Conservation (phyloP, 2,329 filamentous ascomycete genomes). For the Xylaria sp. region DNA sequence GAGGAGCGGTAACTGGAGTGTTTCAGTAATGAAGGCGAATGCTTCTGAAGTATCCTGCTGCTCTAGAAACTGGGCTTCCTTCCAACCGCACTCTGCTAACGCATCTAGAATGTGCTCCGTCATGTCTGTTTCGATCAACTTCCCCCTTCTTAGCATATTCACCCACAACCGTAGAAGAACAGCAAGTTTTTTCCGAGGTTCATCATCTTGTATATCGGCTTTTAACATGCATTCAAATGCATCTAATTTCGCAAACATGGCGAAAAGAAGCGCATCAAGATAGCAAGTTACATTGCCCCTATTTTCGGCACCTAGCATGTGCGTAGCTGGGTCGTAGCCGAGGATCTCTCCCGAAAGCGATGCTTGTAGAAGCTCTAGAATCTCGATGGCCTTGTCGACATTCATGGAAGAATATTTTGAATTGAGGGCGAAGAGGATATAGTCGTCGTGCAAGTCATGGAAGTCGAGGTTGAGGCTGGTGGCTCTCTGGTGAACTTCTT, state of each 20-base stretch:
- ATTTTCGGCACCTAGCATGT: slow-evolving; percentile 88
- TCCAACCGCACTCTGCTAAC: slow-evolving; percentile 87
- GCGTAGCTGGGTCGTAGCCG: slow-evolving; percentile 76
- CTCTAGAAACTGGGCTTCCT: slow-evolving; percentile 77
- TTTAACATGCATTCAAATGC: slow-evolving; percentile 94
- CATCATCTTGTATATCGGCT: slow-evolving; percentile 75
- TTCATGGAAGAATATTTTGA: slow-evolving; percentile 75
- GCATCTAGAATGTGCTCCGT: slow-evolving; percentile 85
- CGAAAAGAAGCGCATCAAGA: slow-evolving; percentile 88
- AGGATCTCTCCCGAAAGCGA: slow-evolving; percentile 83
- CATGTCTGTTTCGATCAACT: slow-evolving; percentile 85
- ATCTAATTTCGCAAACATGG: slow-evolving; percentile 92
- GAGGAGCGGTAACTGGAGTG: slow-evolving; percentile 85
- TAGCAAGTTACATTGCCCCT: slow-evolving; percentile 91
- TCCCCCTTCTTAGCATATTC: slow-evolving; percentile 87
- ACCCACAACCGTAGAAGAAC: slow-evolving; percentile 88
- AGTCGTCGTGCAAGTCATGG: slow-evolving; percentile 64
- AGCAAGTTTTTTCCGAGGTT: slow-evolving; percentile 77
- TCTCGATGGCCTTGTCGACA: slow-evolving; percentile 76
- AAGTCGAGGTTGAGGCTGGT: slow-evolving; percentile 57
- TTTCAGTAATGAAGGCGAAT: slow-evolving; percentile 93
- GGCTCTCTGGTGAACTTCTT: slow-evolving; percentile 49
- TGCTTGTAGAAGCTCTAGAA: slow-evolving; percentile 82
- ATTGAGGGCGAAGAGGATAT: slow-evolving; percentile 65
- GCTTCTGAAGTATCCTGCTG: slow-evolving; percentile 98